A percentile compares a stretch with the other conserved stretches of the same genome.
phyloP scores from a whole-genome alignment of 192 early-diverging fungal genomes.

The Linnemannia exigua region DNA sequence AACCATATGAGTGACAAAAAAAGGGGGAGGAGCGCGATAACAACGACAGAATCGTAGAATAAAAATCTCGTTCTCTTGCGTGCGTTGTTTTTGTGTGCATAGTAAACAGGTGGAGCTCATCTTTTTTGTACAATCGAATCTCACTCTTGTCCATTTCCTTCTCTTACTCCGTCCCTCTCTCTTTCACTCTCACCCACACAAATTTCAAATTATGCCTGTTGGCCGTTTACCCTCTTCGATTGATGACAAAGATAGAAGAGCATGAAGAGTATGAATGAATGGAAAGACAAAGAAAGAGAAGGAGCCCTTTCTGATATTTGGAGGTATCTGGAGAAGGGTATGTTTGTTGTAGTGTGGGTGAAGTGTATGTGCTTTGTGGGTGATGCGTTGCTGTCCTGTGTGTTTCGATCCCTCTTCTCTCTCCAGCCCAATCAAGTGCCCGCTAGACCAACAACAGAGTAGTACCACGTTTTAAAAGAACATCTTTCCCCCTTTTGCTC shows the following conservation, averaged over 20 bases:
- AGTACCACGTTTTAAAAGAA: not conserved
- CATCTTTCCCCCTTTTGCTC: not conserved
- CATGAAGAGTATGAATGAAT: not conserved
- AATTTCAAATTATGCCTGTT: not conserved
- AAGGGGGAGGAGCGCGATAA: not conserved
- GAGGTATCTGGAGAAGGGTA: not conserved
- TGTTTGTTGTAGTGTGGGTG: not conserved
- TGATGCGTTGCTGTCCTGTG: not conserved
- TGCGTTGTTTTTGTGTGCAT: not conserved
- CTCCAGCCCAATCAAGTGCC: not conserved
- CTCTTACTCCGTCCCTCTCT: not conserved
- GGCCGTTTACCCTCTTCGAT: slow-evolving; percentile 6
- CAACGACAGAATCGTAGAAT: no score
- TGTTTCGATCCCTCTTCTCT: not conserved
- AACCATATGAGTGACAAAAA: not conserved
- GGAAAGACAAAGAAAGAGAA: not conserved
- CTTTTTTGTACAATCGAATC: not conserved
- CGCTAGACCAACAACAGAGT: not conserved
- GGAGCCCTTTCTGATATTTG: not conserved
- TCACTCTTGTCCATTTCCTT: not conserved
- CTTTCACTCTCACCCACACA: not conserved
- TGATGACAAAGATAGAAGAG: not conserved
- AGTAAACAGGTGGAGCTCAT: not conserved
- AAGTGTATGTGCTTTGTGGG: not conserved
- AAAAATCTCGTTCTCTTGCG: not conserved